Base-by-base conservation (phyloP, 2,329 filamentous ascomycete genomes). In the Saccharata proteae region DNA sequence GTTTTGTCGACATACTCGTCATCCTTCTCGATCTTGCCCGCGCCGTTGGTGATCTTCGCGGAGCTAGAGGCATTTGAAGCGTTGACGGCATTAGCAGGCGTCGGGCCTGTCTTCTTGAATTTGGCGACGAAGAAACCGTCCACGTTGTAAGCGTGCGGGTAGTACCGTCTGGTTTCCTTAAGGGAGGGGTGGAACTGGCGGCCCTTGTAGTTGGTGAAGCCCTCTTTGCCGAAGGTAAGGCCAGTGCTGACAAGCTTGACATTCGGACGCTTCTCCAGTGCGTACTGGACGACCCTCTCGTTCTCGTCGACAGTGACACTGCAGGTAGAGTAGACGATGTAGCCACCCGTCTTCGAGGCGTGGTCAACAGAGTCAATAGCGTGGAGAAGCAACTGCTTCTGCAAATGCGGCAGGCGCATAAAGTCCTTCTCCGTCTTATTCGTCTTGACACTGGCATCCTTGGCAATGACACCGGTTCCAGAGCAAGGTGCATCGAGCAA, bases 101-200 rank as follows among this genome's bases (percentile, higher is more conserved):
- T 82, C 3, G 83, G 80, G 0, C 75, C 88, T 11, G 74, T 74
- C 69, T 98, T 98, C 60, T 93, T 86, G 61, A 98, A 80, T 59
- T 98, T 98, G 49, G 85, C 83, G 39, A 98, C 90, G 54, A 85
- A 98, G 75, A 98, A 98, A 41, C 90, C 90, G 55, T 96, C 90
- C 19, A 98, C 85, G 61, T 94, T 93, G 64, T 90, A 84, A 13
- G 80, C 72, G 54, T 93, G 84, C 1, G 85, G 84, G 59, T 92
- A 93, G 64, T 84, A 93, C 35, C 86, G 69, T 41, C 83, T 68
- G 11, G 85, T 86, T 52, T 86, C 65, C 49, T 79, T 81, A 64
- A 98, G 74, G 43, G 74, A 80, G 5, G 80, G 70, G 52, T 93
- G 80, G 60, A 98, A 98, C 37, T 73, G 75, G 68, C 96, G 96